phyloP scores from a whole-genome alignment of 805 yeast species.

The Kodamaea sagamina region DNA sequence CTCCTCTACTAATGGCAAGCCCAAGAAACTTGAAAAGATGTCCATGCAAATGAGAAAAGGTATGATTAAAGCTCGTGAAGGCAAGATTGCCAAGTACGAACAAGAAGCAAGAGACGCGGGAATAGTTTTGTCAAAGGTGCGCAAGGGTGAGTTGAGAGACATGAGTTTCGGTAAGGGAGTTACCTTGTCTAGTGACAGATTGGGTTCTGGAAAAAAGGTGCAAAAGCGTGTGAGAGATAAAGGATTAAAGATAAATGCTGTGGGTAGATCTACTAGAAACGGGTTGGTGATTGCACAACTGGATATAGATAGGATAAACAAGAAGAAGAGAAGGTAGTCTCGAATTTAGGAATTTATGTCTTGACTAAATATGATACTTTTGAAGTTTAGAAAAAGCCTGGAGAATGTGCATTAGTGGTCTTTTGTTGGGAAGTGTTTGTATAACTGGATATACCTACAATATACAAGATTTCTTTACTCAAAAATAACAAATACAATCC shows the following conservation, averaged over 20 bases:
- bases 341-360: no score
- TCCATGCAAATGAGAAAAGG: constrained; percentile 91
- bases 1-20: constrained; percentile 48
- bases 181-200: constrained; percentile 50
- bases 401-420: no score
- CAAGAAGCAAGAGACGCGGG: constrained; percentile 88
- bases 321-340: constrained; percentile 11
- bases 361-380: no score
- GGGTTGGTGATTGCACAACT: constrained; percentile 70
- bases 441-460: no score
- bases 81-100: constrained; percentile 59
- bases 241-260: constrained; percentile 74
- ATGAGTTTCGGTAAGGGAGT: constrained; percentile 56
- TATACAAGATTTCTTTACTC: no score
- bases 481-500: no score
- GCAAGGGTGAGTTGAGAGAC: constrained; percentile 65
- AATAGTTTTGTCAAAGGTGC: constrained; percentile 72
- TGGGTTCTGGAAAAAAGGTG: constrained; percentile 48
- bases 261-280: constrained; percentile 76
- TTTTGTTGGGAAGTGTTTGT: no score
- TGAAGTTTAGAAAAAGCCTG: no score
- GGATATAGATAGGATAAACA: constrained; percentile 57
- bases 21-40: constrained; percentile 64
- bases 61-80: constrained; percentile 60
- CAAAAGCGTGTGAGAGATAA: constrained; percentile 57